phyloP scores from a whole-genome alignment of 345 rosid genomes.

The Eucalyptus pauciflora region DNA sequence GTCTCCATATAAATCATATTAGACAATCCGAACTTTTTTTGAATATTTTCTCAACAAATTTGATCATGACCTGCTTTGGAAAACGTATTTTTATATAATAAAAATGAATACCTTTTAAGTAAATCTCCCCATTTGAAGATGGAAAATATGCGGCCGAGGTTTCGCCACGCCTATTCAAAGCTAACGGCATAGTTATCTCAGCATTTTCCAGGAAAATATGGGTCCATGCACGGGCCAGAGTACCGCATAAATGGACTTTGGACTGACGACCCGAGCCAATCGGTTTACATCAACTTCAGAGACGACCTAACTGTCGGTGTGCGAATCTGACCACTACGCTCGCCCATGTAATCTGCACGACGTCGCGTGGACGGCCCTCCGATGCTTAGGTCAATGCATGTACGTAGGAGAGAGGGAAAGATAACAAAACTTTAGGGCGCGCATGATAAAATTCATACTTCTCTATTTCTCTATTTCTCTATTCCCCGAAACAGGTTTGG shows the following conservation, averaged over 20 bases:
- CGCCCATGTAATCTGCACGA: background rate
- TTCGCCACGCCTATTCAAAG: background rate
- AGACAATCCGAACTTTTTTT: background rate
- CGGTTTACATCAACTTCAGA: background rate
- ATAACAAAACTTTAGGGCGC: background rate
- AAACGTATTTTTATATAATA: background rate
- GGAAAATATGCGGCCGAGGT: background rate
- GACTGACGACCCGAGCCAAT: background rate
- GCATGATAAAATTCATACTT: no score
- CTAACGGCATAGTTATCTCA: background rate
- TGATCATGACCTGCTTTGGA: background rate
- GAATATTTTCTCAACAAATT: background rate
- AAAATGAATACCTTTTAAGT: no score
- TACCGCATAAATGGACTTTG: background rate
- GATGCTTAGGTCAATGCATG: background rate
- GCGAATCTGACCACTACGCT: background rate
- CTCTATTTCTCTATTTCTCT: no score
- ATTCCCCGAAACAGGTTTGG: no score
- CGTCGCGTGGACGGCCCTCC: background rate
- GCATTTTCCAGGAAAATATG: background rate
- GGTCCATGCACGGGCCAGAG: background rate
- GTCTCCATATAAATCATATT: background rate
- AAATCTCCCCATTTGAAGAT: background rate
- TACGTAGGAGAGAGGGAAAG: background rate
- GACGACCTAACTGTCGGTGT: no score